Evolutionary conservation across 768 basidiomycete genomes (phyloP).

Genomic region (Omphalotus guepiniiformis): DNA sequence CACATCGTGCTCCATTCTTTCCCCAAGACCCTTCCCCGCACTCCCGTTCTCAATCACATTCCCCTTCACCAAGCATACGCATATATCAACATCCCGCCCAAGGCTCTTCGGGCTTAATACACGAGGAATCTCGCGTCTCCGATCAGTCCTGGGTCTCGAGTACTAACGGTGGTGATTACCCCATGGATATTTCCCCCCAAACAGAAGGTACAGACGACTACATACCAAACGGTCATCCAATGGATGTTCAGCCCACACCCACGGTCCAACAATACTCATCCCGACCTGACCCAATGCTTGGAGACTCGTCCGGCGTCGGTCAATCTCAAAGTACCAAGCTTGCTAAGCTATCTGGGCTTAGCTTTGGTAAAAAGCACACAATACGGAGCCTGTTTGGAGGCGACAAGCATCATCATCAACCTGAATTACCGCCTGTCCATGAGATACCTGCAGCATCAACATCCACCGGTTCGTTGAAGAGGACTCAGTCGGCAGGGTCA

Average conservation of each 20-base stretch:
- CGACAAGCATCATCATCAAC: constrained; percentile 67
- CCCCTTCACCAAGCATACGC: constrained; percentile 24
- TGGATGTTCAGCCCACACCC: constrained; percentile 49
- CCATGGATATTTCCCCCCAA: constrained; percentile 60
- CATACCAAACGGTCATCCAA: constrained; percentile 36
- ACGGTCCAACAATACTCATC: constrained; percentile 49
- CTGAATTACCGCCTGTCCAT: constrained; percentile 64
- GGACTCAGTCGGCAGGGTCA: constrained; percentile 73
- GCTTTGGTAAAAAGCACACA: constrained; percentile 65
- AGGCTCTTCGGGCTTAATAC: too few relatives aligned
- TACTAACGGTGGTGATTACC: constrained; percentile 38
- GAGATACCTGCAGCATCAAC: constrained; percentile 54
- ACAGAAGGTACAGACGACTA: constrained; percentile 42
- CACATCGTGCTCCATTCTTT: constrained; percentile 52
- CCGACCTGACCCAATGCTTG: constrained; percentile 33
- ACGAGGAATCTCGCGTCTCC: constrained; percentile 24
- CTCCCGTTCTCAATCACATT: constrained; percentile 18
- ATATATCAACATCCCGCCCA: constrained; percentile 18
- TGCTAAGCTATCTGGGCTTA: constrained; percentile 53
- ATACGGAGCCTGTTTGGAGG: constrained; percentile 74
- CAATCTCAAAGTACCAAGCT: constrained; percentile 35
- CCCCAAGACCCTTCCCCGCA: constrained; percentile 16
- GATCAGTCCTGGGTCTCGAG: too few relatives aligned
- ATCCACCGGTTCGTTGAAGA: constrained; percentile 67
- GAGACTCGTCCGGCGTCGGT: constrained; percentile 36